Evolutionary conservation across 108 stramenopile genomes (phyloP).

Genomic region (Conticribra guillardii): DNA sequence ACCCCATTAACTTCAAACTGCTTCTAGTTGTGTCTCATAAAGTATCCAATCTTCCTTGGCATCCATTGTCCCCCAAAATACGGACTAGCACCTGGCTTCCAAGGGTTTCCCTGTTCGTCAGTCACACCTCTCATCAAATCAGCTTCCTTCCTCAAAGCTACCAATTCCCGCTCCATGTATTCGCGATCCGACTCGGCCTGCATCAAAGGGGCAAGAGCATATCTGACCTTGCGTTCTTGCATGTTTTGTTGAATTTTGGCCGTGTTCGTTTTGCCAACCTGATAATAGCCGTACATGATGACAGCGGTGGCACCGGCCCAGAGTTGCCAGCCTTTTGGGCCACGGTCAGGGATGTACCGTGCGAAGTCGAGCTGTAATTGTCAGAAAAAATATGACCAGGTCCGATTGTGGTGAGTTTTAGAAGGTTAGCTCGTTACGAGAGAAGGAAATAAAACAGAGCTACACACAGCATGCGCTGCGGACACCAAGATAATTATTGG

Average conservation of each 20-base stretch:
- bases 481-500: too few relatives aligned
- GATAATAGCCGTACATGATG: constrained; percentile 79
- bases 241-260: constrained; percentile 64
- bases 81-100: constrained; percentile 42
- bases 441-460: too few relatives aligned
- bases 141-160: constrained; percentile 61
- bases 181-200: constrained; percentile 86
- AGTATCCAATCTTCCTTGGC: constrained; percentile 43
- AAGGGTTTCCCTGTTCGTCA: constrained; percentile 66
- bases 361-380: constrained; percentile 52
- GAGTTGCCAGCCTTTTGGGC: constrained; percentile 83
- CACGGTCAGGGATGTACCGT: constrained; percentile 65
- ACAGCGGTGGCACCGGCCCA: constrained; percentile 67
- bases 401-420: too few relatives aligned
- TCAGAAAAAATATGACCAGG: background rate
- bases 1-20: too few relatives aligned
- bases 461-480: too few relatives aligned
- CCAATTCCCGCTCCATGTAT: constrained; percentile 73
- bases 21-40: too few relatives aligned
- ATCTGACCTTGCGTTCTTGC: constrained; percentile 78
- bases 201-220: constrained; percentile 70
- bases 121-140: constrained; percentile 83
- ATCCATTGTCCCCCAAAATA: constrained; percentile 49
- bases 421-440: too few relatives aligned
- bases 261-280: constrained; percentile 72